A percentile compares a stretch with the other conserved stretches of the same genome.
Evolutionary conservation across 148 eudicot genomes (phyloP).

Genomic region (Vaccinium macrocarpon): DNA sequence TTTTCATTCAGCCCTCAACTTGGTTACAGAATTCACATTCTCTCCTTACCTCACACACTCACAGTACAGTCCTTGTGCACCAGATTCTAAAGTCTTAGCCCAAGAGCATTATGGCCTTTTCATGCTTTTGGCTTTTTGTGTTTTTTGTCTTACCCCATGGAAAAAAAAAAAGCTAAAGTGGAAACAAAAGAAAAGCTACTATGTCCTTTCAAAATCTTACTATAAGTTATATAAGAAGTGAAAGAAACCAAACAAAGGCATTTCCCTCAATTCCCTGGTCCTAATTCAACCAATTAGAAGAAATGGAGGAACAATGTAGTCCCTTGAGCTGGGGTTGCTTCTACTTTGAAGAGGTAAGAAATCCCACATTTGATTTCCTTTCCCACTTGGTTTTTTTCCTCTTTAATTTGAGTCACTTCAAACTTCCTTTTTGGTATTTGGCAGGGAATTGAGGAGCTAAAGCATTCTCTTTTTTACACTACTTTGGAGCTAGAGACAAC

Average conservation of each 20-base stretch:
- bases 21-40: not conserved
- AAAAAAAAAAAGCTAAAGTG: constrained; percentile 15
- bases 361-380: not conserved
- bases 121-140: constrained; percentile 23
- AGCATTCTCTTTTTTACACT: constrained; percentile 56
- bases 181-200: not conserved
- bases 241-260: not conserved
- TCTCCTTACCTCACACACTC: not conserved
- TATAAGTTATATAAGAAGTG: constrained; percentile 14
- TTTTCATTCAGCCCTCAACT: not conserved
- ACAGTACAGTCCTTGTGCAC: not conserved
- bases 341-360: constrained; percentile 45
- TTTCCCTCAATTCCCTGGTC: not conserved
- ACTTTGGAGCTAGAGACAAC: constrained; percentile 75
- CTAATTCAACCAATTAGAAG: not conserved
- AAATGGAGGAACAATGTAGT: constrained; percentile 52
- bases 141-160: constrained; percentile 16
- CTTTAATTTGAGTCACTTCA: not conserved
- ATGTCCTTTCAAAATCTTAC: not conserved
- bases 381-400: not conserved
- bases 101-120: constrained; percentile 16
- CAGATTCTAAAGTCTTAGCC: constrained; percentile 10
- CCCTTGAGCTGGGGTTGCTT: constrained; percentile 41
- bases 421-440: not conserved
- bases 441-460: constrained; percentile 63